These are phyloP conservation scores for Mytilinidion resinicola DNA, from an alignment of 495 filamentous ascomycete genomes.

Conservation along the genomic window DNA sequence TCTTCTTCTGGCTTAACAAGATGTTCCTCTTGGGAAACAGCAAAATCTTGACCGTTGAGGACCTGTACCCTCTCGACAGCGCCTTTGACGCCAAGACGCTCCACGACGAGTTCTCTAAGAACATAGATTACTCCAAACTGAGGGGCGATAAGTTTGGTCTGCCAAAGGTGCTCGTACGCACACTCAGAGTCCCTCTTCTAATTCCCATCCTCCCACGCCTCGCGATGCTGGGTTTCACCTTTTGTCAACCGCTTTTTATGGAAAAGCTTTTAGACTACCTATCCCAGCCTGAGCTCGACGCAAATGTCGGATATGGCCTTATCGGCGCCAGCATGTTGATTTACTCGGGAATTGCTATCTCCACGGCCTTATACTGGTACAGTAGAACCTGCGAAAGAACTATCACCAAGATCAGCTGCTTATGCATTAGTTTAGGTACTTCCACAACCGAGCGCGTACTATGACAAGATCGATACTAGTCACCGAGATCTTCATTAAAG, in stretches of 20 bases:
- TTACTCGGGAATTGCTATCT: slow-evolving; percentile 14
- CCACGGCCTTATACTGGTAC: slow-evolving; percentile 9
- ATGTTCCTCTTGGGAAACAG: slow-evolving; percentile 7
- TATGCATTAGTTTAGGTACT: neutral
- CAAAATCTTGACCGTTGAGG: slow-evolving; percentile 5
- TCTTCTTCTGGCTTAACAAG: slow-evolving; percentile 17
- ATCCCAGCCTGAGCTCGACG: neutral
- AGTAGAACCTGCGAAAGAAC: no score
- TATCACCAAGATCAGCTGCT: neutral
- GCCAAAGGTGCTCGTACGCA: slow-evolving; percentile 5
- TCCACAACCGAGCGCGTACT: slow-evolving; percentile 9
- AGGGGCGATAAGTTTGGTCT: slow-evolving; percentile 6
- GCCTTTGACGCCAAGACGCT: neutral
- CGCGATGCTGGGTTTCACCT: slow-evolving; percentile 4
- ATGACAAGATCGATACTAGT: slow-evolving; percentile 7
- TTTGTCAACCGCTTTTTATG: slow-evolving; percentile 10
- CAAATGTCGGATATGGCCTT: slow-evolving; percentile 7
- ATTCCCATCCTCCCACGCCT: slow-evolving; percentile 5
- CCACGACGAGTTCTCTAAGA: slow-evolving; percentile 3
- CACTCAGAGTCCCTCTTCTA: slow-evolving; percentile 7
- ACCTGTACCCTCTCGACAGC: slow-evolving; percentile 7
- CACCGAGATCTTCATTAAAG: slow-evolving; percentile 6
- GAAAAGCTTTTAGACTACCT: slow-evolving; percentile 6
- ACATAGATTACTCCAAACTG: slow-evolving; percentile 1
- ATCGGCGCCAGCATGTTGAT: slow-evolving; percentile 9